Base-by-base conservation (phyloP, 768 basidiomycete genomes). In the Boletellus sp. region DNA sequence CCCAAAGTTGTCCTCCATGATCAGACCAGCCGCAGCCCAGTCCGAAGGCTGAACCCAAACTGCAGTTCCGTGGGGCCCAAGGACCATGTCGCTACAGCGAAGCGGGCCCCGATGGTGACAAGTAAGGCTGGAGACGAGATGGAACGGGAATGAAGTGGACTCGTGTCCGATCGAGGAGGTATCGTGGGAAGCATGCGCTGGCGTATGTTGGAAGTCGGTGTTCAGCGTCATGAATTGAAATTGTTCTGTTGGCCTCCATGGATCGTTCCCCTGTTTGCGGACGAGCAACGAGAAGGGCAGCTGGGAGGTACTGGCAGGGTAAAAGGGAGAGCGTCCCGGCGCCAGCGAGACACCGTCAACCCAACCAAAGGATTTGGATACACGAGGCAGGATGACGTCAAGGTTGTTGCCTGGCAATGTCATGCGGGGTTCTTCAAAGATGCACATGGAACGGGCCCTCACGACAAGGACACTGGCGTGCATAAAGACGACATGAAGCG, bases 361-460 rank as follows among this genome's bases (percentile, higher is more conserved):
- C 84, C 84, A 86, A 15, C 84, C 84, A 55, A 84, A 85, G 3
- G 79, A 78, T 1, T 74, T 75, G 34, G 74, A 60, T 0, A 77
- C 70, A 1, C 58, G 45, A 47, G 78, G 73, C 0, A 68, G 48
- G 4, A 50, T 46, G 4, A 45, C 47, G 28, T 56, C 44, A 11
- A 62, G 59, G 24, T 53, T 23, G 8, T 56, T 38, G 0, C 48
- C 54, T 9, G 55, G 55, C 22, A 56, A 33, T 8, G 51, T 53
- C 24, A 84, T 71, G 3, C 48, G 54, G 0, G 83, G 82, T 13
- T 70, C 64, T 2, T 72, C 70, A 50, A 85, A 87, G 8, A 84
- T 69, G 49, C 78, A 72, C 4, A 85, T 65, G 1, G 81, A 81
- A 11, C 76, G 78, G 8, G 80, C 80, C 33, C 84, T 73, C 39